These are phyloP conservation scores for Pouteria glomerata DNA, from an alignment of 148 eudicot species.

Conservation along the genomic window DNA sequence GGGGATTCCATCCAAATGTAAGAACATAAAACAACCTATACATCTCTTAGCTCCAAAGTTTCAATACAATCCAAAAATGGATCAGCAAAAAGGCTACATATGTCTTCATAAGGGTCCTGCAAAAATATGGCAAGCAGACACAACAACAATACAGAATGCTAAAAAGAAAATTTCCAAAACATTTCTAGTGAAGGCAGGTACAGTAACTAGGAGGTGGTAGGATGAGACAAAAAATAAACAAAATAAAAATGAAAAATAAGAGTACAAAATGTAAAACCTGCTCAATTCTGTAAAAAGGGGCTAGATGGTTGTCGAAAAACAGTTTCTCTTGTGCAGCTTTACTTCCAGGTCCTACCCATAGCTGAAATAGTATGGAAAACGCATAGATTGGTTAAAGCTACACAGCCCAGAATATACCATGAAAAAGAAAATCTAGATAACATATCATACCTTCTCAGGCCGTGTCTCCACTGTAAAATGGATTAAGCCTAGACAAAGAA, in stretches of 20 bases:
- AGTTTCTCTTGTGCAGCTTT: constrained; percentile 88
- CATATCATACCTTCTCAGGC: constrained; percentile 81
- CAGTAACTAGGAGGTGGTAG: neutral
- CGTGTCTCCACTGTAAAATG: constrained; percentile 93
- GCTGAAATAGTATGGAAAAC: constrained; percentile 38
- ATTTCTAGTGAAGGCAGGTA: neutral
- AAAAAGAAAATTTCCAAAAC: neutral
- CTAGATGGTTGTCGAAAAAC: constrained; percentile 86
- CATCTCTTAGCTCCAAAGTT: too few species aligned
- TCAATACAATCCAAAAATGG: too few species aligned
- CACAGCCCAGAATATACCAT: neutral
- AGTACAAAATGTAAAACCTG: constrained; percentile 51
- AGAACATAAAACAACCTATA: too few species aligned
- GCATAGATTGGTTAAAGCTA: constrained; percentile 2
- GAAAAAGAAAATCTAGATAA: neutral
- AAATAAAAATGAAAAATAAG: neutral
- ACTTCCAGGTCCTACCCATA: constrained; percentile 98
- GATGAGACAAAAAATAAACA: constrained; percentile 5
- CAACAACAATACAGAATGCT: neutral
- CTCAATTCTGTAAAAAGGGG: constrained; percentile 98
- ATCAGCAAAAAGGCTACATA: too few species aligned
- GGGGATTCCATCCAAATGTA: too few species aligned
- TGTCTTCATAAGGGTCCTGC: too few species aligned
- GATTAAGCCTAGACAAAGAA: constrained; percentile 77
- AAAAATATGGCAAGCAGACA: neutral